These are phyloP conservation scores for Phytophthora rubi DNA, from an alignment of 352 stramenopile genomes.

Conservation along the genomic window DNA sequence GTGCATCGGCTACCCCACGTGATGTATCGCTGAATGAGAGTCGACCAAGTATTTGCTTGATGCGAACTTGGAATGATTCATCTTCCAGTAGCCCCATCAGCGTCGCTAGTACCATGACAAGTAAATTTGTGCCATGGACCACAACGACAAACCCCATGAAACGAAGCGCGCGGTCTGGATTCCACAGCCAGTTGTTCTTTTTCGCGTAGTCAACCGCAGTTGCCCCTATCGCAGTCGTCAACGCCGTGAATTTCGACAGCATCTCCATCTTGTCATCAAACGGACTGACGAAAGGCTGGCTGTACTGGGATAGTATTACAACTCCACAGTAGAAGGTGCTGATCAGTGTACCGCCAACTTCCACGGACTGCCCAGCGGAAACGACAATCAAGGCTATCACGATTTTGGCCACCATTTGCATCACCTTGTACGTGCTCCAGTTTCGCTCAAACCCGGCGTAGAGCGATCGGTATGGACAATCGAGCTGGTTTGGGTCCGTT, in stretches of 20 bases:
- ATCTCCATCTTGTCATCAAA: slow-evolving; percentile 1
- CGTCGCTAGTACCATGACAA: background rate
- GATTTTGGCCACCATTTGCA: background rate
- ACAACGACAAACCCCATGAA: background rate
- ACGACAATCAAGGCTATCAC: slow-evolving; percentile 1
- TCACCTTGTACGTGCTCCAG: slow-evolving; percentile 3
- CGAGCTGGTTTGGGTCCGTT: background rate
- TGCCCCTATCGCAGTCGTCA: background rate
- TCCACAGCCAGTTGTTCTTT: slow-evolving; percentile 1
- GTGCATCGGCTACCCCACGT: background rate
- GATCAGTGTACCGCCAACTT: background rate
- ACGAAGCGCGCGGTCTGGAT: background rate
- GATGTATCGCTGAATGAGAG: slow-evolving; percentile 2
- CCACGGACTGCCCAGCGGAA: background rate
- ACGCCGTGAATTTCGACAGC: slow-evolving; percentile 1
- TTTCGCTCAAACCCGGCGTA: background rate
- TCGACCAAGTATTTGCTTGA: background rate
- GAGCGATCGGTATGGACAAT: background rate
- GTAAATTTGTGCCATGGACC: background rate
- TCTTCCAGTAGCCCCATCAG: background rate
- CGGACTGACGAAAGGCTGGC: background rate
- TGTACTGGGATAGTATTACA: slow-evolving; percentile 1
- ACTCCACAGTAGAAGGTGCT: background rate
- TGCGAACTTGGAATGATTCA: background rate
- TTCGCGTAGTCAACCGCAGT: slow-evolving; percentile 1